phyloP scores from a whole-genome alignment of 305 asterid genomes.

The Striga hermonthica region DNA sequence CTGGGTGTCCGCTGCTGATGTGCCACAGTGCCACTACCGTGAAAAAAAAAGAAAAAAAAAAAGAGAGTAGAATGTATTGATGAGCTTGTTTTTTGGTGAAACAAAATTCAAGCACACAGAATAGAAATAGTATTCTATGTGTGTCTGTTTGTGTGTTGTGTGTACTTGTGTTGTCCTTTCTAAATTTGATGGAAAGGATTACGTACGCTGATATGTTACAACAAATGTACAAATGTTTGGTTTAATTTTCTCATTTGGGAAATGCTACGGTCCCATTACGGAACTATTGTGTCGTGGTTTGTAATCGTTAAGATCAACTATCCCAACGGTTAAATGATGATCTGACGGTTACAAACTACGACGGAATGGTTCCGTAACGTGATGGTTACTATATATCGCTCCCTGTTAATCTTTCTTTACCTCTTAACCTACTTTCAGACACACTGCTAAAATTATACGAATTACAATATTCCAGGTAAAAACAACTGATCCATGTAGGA shows the following conservation, averaged over 20 bases:
- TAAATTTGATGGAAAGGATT: conserved; percentile 11
- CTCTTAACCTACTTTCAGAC: no score
- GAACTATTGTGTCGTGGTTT: no score
- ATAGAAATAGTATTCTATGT: conserved; percentile 1
- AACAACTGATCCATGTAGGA: no score
- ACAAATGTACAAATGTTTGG: background rate
- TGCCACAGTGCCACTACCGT: background rate
- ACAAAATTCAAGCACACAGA: conserved; percentile 3
- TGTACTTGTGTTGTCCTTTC: background rate
- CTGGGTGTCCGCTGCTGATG: conserved; percentile 70
- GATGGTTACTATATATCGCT: no score
- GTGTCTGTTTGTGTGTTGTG: conserved; percentile 20
- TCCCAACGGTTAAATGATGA: no score
- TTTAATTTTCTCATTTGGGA: background rate
- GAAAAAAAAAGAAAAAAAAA: background rate
- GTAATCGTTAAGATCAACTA: no score
- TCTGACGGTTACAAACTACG: no score
- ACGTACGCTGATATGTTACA: background rate
- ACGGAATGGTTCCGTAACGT: no score
- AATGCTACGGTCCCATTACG: no score
- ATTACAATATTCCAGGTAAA: no score
- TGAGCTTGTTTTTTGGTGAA: conserved; percentile 24
- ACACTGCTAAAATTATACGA: no score
- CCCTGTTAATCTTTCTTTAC: background rate
- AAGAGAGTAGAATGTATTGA: conserved; percentile 18